These are phyloP conservation scores for Canavalia gladiata DNA, from an alignment of 306 rosid genomes.

Conservation along the genomic window DNA sequence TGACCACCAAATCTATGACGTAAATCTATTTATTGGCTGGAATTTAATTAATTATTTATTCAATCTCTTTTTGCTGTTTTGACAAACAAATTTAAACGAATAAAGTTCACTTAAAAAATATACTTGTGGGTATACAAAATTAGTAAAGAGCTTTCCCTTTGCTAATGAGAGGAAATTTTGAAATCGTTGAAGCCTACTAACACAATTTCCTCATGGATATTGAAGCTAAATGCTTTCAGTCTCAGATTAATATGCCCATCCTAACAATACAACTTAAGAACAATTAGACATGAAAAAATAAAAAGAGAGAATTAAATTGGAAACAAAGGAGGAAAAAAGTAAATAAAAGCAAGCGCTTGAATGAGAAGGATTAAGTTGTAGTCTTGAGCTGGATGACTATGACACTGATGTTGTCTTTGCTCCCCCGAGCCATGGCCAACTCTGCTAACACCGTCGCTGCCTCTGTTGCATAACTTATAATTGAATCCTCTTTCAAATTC, in stretches of 20 bases:
- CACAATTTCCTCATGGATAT: neutral
- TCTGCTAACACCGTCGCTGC: constrained; percentile 61
- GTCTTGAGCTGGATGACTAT: constrained; percentile 51
- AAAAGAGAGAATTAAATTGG: constrained; percentile 10
- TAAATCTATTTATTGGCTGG: too few species aligned
- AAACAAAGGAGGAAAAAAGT: neutral
- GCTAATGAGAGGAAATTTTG: too few species aligned
- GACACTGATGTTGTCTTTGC: constrained; percentile 71
- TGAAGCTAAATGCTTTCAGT: neutral
- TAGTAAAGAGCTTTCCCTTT: too few species aligned
- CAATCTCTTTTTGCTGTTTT: too few species aligned
- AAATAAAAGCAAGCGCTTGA: neutral
- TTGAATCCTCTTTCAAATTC: constrained; percentile 30
- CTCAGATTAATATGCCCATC: neutral
- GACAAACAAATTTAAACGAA: too few species aligned
- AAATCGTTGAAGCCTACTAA: too few species aligned
- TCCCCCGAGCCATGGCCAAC: constrained; percentile 75
- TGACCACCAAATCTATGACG: too few species aligned
- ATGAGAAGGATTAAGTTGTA: neutral
- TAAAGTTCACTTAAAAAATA: too few species aligned
- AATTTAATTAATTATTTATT: too few species aligned
- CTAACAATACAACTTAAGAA: neutral
- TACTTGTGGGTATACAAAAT: too few species aligned
- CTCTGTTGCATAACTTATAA: constrained; percentile 28
- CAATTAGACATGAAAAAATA: neutral